Percentiles rank a stretch among this genome's conserved stretches.
Evolutionary conservation across 2,329 filamentous ascomycete species (phyloP).

Genomic region (Ceratocystis colombiana): DNA sequence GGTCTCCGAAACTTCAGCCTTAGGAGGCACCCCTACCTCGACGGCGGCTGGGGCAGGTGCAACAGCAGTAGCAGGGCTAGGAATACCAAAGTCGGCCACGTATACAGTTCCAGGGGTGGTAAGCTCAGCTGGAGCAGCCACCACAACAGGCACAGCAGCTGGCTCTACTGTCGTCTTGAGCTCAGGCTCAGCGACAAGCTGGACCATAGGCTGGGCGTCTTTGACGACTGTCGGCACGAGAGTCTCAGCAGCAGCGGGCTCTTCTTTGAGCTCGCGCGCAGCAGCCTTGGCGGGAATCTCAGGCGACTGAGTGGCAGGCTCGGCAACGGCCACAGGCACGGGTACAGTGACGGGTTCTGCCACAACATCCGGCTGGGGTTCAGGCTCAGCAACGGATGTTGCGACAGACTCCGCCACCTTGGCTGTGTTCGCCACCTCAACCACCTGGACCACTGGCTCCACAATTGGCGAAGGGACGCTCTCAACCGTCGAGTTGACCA

Average conservation of each 20-base stretch:
- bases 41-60: neutral
- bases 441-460: neutral
- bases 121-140: constrained; percentile 1
- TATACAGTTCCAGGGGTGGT: neutral
- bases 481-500: neutral
- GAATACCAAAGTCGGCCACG: neutral
- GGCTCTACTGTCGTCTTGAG: neutral
- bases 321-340: neutral
- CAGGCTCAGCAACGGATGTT: neutral
- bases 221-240: neutral
- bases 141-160: neutral
- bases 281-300: neutral
- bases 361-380: neutral
- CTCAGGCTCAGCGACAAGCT: constrained; percentile 6
- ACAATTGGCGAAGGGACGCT: too few relatives aligned
- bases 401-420: neutral
- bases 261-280: constrained; percentile 1
- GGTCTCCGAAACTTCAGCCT: neutral
- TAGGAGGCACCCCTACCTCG: neutral
- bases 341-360: neutral
- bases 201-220: neutral
- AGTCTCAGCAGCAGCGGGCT: neutral
- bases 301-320: neutral
- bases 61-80: neutral
- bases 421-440: constrained; percentile 1